Percentiles rank a stretch among this genome's conserved stretches.
phyloP scores from a whole-genome alignment of 2,329 filamentous ascomycete genomes.

The Dendrostoma leiphaemia region DNA sequence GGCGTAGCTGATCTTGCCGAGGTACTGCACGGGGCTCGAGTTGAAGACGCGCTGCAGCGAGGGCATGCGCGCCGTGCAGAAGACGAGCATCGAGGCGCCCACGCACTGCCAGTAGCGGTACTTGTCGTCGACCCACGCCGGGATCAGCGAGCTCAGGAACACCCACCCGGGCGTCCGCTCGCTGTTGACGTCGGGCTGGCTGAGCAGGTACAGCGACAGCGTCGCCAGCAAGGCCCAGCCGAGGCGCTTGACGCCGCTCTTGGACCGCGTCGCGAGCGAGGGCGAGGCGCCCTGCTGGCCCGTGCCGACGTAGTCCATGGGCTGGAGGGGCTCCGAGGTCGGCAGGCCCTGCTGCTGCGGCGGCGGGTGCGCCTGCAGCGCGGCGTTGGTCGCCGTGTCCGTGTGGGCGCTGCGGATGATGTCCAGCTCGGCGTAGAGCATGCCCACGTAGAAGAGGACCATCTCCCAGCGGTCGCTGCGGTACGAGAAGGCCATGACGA shows the following conservation, averaged over 20 bases:
- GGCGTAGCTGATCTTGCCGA: slow-evolving; percentile 60
- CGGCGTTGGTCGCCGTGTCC: slow-evolving; percentile 18
- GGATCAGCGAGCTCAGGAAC: slow-evolving; percentile 45
- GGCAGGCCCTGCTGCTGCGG: slow-evolving; percentile 4
- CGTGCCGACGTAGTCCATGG: slow-evolving; percentile 11
- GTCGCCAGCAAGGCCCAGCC: slow-evolving; percentile 44
- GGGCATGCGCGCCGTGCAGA: slow-evolving; percentile 44
- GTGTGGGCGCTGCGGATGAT: slow-evolving; percentile 45
- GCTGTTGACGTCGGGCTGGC: slow-evolving; percentile 39
- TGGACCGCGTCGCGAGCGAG: not conserved
- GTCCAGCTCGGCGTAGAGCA: slow-evolving; percentile 54
- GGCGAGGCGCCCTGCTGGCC: not conserved
- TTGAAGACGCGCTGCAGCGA: slow-evolving; percentile 52
- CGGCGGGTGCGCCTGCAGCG: slow-evolving; percentile 8
- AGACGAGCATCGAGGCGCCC: slow-evolving; percentile 52
- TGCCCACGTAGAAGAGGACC: slow-evolving; percentile 53
- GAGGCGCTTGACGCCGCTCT: slow-evolving; percentile 10
- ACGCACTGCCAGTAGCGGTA: slow-evolving; percentile 58
- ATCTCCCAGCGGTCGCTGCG: slow-evolving; percentile 53
- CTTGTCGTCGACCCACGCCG: slow-evolving; percentile 45
- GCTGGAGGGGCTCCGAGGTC: not conserved
- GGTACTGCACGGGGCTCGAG: slow-evolving; percentile 49
- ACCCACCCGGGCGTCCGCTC: slow-evolving; percentile 50
- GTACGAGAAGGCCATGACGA: slow-evolving; percentile 44
- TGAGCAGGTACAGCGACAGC: slow-evolving; percentile 52